Base-by-base conservation (phyloP, 768 basidiomycete genomes). In the Mycena crocata region DNA sequence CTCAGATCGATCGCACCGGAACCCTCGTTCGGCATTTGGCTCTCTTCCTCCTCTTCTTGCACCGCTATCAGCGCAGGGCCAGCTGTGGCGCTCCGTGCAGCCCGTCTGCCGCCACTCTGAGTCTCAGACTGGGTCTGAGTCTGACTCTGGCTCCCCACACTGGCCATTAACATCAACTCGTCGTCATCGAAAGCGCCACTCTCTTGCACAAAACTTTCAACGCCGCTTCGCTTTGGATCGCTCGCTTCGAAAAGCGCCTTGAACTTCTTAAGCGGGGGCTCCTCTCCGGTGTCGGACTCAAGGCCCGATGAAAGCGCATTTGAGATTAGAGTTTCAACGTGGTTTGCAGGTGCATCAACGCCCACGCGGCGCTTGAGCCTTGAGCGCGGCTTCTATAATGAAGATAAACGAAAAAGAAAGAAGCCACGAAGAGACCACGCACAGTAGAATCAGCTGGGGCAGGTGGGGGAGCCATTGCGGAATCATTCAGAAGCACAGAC, bases 201-300 rank as follows among this genome's bases (percentile, higher is more conserved):
- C 24, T 66, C 37, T 40, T 60, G 61, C 6, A 68, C 54, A 13
- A 68, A 58, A 54, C 66, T 74, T 23, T 79, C 76, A 26, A 77
- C 72, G 46, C 68, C 65, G 71, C 81, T 69, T 66, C 78, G 75
- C 67, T 83, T 82, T 31, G 88, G 89, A 72, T 89, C 82, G 45
- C 82, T 89, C 12, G 87, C 86, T 21, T 93, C 91, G 67, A 91
- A 93, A 14, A 93, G 80, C 0, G 88, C 86, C 70, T 87, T 90
- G 80, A 89, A 91, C 75, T 87, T 91, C 73, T 93, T 93, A 30
- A 86, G 75, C 3, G 89, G 86, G 0, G 89, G 91, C 67, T 89
- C 89, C 62, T 72, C 76, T 26, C 66, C 68, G 21, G 73, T 64
- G 19, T 63, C 67, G 31, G 72, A 63, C 12, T 40, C 64, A 28